Evolutionary conservation across 164 flowering plant genomes (phyloP), one percentile per base, ranked within the genome.

Genomic region (Stephania japonica): DNA sequence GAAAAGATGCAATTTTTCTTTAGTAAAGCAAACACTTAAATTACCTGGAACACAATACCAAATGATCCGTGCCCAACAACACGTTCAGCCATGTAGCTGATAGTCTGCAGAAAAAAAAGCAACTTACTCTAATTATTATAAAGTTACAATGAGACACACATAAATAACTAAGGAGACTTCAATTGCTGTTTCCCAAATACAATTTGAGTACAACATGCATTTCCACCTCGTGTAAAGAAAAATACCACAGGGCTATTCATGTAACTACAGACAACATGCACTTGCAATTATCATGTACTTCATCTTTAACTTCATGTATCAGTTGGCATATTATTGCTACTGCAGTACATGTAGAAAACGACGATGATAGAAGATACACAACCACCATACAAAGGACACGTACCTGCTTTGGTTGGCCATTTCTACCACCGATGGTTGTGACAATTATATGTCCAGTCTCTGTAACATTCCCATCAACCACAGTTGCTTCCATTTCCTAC

Each of bases 11-110:
- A 42, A 24, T 6, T n/a, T 56, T 67, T 53, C 23, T 42, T 41
- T n/a, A 62, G n/a, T 23, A 2, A 67, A n/a, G 27, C 50, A 38
- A 32, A 43, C 44, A 67, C 24, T 2, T 43, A 50, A 61, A 71
- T 50, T 70, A 89, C 94, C 84, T 90, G 95, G 77, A 89, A 90
- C 13, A 90, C 95, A 69, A 90, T 87, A 69, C 96, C 93, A 83
- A 91, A 90, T 44, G 93, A 87, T 80, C 93, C 96, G 14, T 62
- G 67, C 65, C 77, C 77, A 24, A 75, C 77, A 24, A 75, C 73
- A 70, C 73, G 77, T 56, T 75, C 77, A 13, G 77, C 73, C 77
- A 75, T 75, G 25, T 75, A 75, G 62, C 72, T 68, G 13, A 75
- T 75, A 7, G 77, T 75, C 73, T 75, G 73, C 56, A 42, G 38